A percentile compares a stretch with the other conserved stretches of the same genome.
phyloP scores from a whole-genome alignment of 2,329 filamentous ascomycete species.

The Ramichloridium luteum region DNA sequence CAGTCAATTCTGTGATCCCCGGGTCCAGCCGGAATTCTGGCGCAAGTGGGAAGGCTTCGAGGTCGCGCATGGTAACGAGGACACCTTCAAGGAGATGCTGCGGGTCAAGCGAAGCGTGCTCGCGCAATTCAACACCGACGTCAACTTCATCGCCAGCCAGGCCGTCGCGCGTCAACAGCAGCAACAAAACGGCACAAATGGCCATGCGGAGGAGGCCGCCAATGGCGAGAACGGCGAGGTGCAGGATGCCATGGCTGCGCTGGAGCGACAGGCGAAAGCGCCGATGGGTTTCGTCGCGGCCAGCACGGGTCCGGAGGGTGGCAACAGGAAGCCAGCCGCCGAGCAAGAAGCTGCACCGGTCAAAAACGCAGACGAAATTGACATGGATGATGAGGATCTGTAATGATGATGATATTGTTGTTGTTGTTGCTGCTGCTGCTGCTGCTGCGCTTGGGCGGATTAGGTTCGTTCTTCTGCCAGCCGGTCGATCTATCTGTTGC shows the following conservation, averaged over 20 bases:
- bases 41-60: constrained; percentile 95
- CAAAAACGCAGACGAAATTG: constrained; percentile 7
- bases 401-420: background rate
- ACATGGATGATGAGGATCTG: constrained; percentile 1
- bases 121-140: constrained; percentile 96
- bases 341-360: constrained; percentile 3
- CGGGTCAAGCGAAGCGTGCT: constrained; percentile 95
- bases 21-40: constrained; percentile 86
- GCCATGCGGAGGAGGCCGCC: constrained; percentile 31
- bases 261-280: constrained; percentile 79
- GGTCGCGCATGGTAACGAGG: constrained; percentile 94
- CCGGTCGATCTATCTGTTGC: background rate
- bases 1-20: constrained; percentile 91
- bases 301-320: constrained; percentile 41
- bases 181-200: constrained; percentile 26
- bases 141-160: constrained; percentile 96
- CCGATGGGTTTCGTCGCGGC: constrained; percentile 86
- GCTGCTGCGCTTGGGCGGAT: background rate
- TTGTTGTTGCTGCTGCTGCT: constrained; percentile 1
- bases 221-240: constrained; percentile 37
- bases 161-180: constrained; percentile 68
- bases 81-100: constrained; percentile 99
- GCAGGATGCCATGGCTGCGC: constrained; percentile 74
- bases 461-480: background rate
- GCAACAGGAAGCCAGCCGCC: constrained; percentile 13